Conservation (phyloP, 306 rosid genomes). For the Canavalia gladiata region DNA sequence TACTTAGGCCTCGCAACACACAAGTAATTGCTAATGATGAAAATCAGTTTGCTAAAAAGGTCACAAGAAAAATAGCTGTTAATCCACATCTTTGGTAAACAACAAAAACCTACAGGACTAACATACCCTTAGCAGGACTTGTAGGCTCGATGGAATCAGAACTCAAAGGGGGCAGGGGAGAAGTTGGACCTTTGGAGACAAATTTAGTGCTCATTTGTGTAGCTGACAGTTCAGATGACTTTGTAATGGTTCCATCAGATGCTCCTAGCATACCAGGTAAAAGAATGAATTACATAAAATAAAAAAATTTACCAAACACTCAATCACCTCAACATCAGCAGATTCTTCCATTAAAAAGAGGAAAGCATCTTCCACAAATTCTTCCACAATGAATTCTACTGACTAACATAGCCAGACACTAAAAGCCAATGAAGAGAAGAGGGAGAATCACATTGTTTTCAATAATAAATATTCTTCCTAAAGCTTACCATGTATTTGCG, state of each 20-base stretch:
- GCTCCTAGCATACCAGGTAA: slow-evolving; percentile 57
- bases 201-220: slow-evolving; percentile 65
- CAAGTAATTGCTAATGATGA: not conserved
- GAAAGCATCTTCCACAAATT: not conserved
- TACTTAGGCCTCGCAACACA: slow-evolving; percentile 32
- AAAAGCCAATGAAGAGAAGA: slow-evolving; percentile 36
- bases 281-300: slow-evolving; percentile 24
- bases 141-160: slow-evolving; percentile 54
- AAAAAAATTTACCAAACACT: slow-evolving; percentile 32
- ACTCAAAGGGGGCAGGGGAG: slow-evolving; percentile 67
- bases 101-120: slow-evolving; percentile 14
- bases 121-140: slow-evolving; percentile 73
- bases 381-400: slow-evolving; percentile 15
- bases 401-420: slow-evolving; percentile 36
- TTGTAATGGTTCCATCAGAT: slow-evolving; percentile 59
- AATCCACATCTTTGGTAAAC: slow-evolving; percentile 7
- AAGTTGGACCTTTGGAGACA: slow-evolving; percentile 79
- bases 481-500: slow-evolving; percentile 70
- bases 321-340: slow-evolving; percentile 20
- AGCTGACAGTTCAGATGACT: slow-evolving; percentile 64
- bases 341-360: not conserved
- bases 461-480: slow-evolving; percentile 2
- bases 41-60: not conserved
- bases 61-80: not conserved
- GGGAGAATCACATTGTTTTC: not conserved